Base-by-base conservation (phyloP, 176 grass and related monocot species). In the Avena insularis region DNA sequence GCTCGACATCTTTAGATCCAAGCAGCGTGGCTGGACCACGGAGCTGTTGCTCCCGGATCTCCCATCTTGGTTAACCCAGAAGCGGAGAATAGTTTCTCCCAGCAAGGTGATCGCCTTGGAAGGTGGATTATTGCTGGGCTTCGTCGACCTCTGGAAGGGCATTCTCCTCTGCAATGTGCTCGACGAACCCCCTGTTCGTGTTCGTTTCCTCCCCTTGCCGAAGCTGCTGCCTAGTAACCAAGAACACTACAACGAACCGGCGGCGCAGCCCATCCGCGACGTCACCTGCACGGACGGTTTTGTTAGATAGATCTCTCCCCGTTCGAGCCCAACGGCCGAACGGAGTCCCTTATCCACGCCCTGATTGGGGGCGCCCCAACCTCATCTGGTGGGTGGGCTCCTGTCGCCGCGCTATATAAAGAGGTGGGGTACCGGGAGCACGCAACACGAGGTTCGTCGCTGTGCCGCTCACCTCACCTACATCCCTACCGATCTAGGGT, bases 161-260 rank as follows among this genome's bases (percentile, higher is more conserved):
- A 62, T 25, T 12, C 0, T 62, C n/a, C 9, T 62, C n/a, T 62
- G 59, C n/a, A 1, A 62, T 29, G 21, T 63, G 60, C 60, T 63
- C n/a, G 8, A 23, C 0, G 60, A 63, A 5, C 23, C 9, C 4
- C 10, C 9, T 11, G n/a, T 27, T 0, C 1, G 0, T 1, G 10
- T 12, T 8, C 4, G 1, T 23, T 63, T 63, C 13, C 23, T 63
- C 12, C 60, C 60, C 5, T 25, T 63, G 10, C 21, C 59, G 8
- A 62, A 62, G 59, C 59, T 62, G n/a, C n/a, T 62, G 0, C 59
- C 59, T n/a, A 25, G 1, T 11, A 62, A 62, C 59, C 7, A 17
- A 23, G 8, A 23, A 12, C 3, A 63, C 60, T 63, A 25, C 60
- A 63, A 25, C 9, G 21, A 25, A 12, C 12, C 3, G 9, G 9